A percentile compares a stretch with the other conserved stretches of the same genome.
phyloP scores from a whole-genome alignment of 441 rosid genomes.

The Erysimum cheiri region DNA sequence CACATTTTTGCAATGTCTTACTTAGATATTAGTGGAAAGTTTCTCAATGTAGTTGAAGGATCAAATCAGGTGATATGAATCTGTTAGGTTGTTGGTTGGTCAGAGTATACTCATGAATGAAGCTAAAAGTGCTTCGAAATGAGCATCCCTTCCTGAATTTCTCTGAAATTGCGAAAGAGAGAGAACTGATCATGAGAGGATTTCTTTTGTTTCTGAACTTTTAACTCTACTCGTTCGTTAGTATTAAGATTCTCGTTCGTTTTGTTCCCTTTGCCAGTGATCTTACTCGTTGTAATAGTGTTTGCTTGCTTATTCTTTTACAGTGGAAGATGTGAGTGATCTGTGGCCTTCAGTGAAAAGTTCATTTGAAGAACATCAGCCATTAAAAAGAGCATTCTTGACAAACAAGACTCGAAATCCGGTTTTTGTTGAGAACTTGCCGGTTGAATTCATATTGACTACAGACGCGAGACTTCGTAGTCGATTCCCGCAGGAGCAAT shows the following conservation, averaged over 20 bases:
- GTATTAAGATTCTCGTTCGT: constrained; percentile 2
- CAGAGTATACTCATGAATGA: constrained; percentile 3
- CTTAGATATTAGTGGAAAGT: constrained; percentile 14
- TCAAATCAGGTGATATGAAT: constrained; percentile 11
- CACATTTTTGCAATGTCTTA: constrained; percentile 28
- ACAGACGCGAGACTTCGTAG: constrained; percentile 95
- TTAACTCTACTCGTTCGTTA: constrained; percentile 2
- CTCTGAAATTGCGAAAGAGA: neutral
- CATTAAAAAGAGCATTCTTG: constrained; percentile 74
- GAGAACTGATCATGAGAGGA: constrained; percentile 15
- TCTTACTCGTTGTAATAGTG: constrained; percentile 5
- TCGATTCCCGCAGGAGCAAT: constrained; percentile 92
- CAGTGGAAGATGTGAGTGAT: constrained; percentile 98
- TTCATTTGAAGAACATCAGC: constrained; percentile 72
- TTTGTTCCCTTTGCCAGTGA: constrained; percentile 6
- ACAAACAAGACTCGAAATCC: constrained; percentile 93
- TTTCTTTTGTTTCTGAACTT: neutral
- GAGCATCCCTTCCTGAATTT: neutral
- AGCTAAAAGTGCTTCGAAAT: constrained; percentile 1
- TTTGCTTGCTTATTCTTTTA: constrained; percentile 26
- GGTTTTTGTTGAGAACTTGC: constrained; percentile 77
- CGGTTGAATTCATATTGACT: constrained; percentile 85
- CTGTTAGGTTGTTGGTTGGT: neutral
- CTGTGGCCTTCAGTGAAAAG: constrained; percentile 87
- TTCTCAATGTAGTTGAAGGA: constrained; percentile 1